Evolutionary conservation across 495 filamentous ascomycete species (phyloP), one percentile per base, ranked within the genome.

Genomic region (Arthonia radiata): DNA sequence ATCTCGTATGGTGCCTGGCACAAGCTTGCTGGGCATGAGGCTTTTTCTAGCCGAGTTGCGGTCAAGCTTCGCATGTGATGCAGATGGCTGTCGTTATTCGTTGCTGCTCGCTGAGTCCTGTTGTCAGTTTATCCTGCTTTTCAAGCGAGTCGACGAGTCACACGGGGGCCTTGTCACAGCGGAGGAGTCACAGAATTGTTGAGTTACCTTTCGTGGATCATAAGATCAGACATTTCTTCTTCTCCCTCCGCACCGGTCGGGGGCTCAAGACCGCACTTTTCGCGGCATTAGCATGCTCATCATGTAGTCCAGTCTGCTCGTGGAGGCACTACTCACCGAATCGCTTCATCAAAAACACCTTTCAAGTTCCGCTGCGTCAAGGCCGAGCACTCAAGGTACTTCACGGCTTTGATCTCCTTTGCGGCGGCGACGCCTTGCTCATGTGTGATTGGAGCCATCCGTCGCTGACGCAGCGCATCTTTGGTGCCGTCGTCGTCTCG

Each of bases 311-410:
- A 28, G 35, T 35, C 13, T 42, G 35, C 22, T 32, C 42, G 26
- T 31, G 31, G 18, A 23, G 41, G 22, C 37, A 5, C 29, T 26
- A 46, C 56, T 28, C 47, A 92, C 83, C 81, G 64, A 43, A 97
- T 97, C 19, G 86, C 86, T 44, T 91, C 79, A 39, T 97, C 86
- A 43, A 97, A 97, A 25, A 97, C 89, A 29, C 77, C 83, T 65
- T 97, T 97, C 37, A 97, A 49, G 42, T 89, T 89, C 31, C 79
- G 61, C 53, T 94, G 86, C 17, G 86, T 97, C 32, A 94, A 58
- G 18, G 86, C 86, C n/a, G 86, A 97, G 54, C 86, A 97, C 48
- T 97, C 86, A 17, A 93, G 57, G 46, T 97, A 97, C 49, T 93
- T 92, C 44, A 73, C 66, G 22, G 89, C 86, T 36, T 64, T 62